These are phyloP conservation scores for Penstemon eatonii DNA, from an alignment of 257 asterid genomes.

Conservation along the genomic window DNA sequence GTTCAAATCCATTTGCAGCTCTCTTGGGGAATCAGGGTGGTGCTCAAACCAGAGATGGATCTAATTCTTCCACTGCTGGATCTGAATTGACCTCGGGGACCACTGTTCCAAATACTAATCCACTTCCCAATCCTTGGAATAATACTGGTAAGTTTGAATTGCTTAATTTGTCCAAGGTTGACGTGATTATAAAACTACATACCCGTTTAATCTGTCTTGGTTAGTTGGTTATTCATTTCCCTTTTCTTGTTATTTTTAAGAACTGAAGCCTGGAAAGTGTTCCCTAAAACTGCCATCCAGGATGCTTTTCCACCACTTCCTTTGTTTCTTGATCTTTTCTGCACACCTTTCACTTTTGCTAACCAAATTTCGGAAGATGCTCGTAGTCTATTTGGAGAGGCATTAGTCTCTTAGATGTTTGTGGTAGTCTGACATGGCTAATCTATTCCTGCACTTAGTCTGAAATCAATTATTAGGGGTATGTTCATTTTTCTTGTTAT, in stretches of 20 bases:
- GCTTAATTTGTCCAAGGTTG: neutral
- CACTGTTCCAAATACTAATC: conserved; percentile 52
- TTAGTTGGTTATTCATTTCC: too few species aligned
- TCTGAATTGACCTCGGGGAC: conserved; percentile 40
- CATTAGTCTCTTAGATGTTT: conserved; percentile 17
- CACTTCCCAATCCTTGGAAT: conserved; percentile 72
- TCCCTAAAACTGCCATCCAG: too few species aligned
- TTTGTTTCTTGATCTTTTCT: too few species aligned
- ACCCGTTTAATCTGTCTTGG: too few species aligned
- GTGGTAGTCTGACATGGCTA: neutral
- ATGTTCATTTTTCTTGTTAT: neutral
- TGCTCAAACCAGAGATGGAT: conserved; percentile 39
- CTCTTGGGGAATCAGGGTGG: conserved; percentile 51
- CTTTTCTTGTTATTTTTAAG: too few species aligned
- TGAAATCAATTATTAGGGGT: too few species aligned
- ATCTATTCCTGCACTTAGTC: neutral
- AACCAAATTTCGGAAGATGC: neutral
- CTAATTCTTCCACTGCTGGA: conserved; percentile 40
- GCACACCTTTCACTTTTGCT: too few species aligned
- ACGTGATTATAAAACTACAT: too few species aligned
- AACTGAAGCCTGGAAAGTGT: too few species aligned
- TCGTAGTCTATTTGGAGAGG: conserved; percentile 8
- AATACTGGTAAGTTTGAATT: conserved; percentile 39
- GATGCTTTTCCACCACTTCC: too few species aligned
- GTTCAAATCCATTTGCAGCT: conserved; percentile 59